These are phyloP conservation scores for Saccharomycopsis oosterbeekiorum DNA, from an alignment of 805 yeast genomes.

Conservation along the genomic window DNA sequence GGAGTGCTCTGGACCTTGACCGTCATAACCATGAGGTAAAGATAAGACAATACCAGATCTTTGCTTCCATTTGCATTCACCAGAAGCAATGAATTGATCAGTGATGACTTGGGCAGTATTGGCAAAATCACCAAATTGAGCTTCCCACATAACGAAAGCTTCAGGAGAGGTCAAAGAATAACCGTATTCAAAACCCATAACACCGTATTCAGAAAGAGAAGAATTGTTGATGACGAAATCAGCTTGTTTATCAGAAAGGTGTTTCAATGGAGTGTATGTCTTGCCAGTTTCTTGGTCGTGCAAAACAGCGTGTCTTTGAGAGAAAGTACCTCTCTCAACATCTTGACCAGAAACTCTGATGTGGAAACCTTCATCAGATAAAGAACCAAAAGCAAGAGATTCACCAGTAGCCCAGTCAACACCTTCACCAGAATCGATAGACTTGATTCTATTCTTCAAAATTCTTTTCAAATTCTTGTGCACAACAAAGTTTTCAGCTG, in stretches of 20 bases:
- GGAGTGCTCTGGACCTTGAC: constrained; percentile 99
- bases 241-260: constrained; percentile 72
- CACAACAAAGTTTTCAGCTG: constrained; percentile 71
- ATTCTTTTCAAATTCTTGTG: constrained; percentile 97
- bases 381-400: constrained; percentile 93
- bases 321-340: constrained; percentile 99
- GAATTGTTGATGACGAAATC: constrained; percentile 87
- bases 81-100: constrained; percentile 94
- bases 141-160: constrained; percentile 97
- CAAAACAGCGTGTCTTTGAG: constrained; percentile 97
- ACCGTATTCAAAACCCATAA: constrained; percentile 98
- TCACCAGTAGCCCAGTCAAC: constrained; percentile 99
- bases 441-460: constrained; percentile 74
- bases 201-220: constrained; percentile 96
- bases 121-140: constrained; percentile 99
- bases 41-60: constrained; percentile 93
- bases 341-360: constrained; percentile 98
- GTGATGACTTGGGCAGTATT: constrained; percentile 97
- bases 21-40: constrained; percentile 98
- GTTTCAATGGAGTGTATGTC: constrained; percentile 76
- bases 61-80: constrained; percentile 98
- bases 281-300: constrained; percentile 89
- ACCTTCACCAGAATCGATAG: constrained; percentile 81
- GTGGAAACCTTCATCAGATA: constrained; percentile 87
- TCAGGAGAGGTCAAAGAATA: constrained; percentile 97